Percentiles rank a stretch among this genome's conserved stretches.
phyloP scores from a whole-genome alignment of 108 stramenopile species.

The Nitzschia putrida region DNA sequence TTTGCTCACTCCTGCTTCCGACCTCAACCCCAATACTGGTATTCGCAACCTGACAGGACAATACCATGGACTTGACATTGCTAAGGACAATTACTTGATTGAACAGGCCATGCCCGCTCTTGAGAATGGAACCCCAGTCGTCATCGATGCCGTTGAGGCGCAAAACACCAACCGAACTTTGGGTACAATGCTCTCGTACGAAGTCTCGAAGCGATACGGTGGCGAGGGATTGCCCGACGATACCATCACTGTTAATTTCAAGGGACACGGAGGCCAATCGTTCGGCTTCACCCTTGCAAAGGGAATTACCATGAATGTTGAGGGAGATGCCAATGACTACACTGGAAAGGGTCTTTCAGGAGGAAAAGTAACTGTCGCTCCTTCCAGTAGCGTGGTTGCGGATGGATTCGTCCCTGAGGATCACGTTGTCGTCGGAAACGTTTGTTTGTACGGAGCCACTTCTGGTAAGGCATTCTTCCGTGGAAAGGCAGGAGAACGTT shows the following conservation, averaged over 20 bases:
- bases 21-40: conserved; percentile 87
- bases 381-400: conserved; percentile 60
- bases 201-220: conserved; percentile 88
- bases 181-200: conserved; percentile 92
- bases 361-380: conserved; percentile 90
- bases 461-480: conserved; percentile 95
- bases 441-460: conserved; percentile 94
- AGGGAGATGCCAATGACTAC: conserved; percentile 98
- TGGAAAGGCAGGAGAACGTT: conserved; percentile 96
- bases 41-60: conserved; percentile 77
- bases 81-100: conserved; percentile 87
- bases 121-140: conserved; percentile 80
- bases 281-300: conserved; percentile 92
- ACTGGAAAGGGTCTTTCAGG: conserved; percentile 96
- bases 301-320: conserved; percentile 91
- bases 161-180: conserved; percentile 94
- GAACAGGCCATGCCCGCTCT: conserved; percentile 78
- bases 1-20: conserved; percentile 89
- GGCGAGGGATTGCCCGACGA: conserved; percentile 93
- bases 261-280: conserved; percentile 95
- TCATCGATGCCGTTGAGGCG: conserved; percentile 70
- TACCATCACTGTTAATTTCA: conserved; percentile 89
- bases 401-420: conserved; percentile 88
- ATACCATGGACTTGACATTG: conserved; percentile 85
- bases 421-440: conserved; percentile 95